Percentiles rank a stretch among this genome's conserved stretches.
phyloP scores from a whole-genome alignment of 805 yeast species.

The Candida maris region DNA sequence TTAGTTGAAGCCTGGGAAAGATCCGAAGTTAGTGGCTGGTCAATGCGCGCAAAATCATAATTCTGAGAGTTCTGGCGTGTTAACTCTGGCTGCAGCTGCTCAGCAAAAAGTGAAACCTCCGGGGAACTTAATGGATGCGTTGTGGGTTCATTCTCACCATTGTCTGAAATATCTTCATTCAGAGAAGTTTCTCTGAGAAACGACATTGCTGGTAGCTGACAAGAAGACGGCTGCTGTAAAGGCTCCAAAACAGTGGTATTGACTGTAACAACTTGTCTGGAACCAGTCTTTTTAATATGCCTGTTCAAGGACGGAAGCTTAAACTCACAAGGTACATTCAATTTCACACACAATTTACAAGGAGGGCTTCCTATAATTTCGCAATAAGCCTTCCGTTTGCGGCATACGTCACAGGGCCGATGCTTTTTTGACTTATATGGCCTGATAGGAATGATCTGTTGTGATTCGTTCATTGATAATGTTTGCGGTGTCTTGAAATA shows the following conservation, averaged over 20 bases:
- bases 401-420: constrained; percentile 18
- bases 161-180: background rate
- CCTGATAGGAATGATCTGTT: too few relatives aligned
- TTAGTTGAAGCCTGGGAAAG: constrained; percentile 1
- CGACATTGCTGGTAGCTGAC: too few relatives aligned
- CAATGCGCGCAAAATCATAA: too few relatives aligned
- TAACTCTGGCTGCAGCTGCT: too few relatives aligned
- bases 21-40: background rate
- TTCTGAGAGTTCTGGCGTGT: too few relatives aligned
- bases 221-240: too few relatives aligned
- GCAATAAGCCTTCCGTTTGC: constrained; percentile 13
- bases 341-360: constrained; percentile 10
- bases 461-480: too few relatives aligned
- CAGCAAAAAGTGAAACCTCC: too few relatives aligned
- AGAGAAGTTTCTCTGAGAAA: background rate
- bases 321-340: constrained; percentile 10
- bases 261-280: background rate
- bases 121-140: too few relatives aligned
- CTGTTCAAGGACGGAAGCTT: constrained; percentile 16
- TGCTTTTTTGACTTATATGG: constrained; percentile 15
- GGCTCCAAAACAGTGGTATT: background rate
- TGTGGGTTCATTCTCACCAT: too few relatives aligned
- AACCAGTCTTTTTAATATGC: constrained; percentile 2
- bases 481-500: too few relatives aligned
- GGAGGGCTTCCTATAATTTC: constrained; percentile 10